Conservation (phyloP, 2,329 filamentous ascomycete species). For the Myriangium duriaei region DNA sequence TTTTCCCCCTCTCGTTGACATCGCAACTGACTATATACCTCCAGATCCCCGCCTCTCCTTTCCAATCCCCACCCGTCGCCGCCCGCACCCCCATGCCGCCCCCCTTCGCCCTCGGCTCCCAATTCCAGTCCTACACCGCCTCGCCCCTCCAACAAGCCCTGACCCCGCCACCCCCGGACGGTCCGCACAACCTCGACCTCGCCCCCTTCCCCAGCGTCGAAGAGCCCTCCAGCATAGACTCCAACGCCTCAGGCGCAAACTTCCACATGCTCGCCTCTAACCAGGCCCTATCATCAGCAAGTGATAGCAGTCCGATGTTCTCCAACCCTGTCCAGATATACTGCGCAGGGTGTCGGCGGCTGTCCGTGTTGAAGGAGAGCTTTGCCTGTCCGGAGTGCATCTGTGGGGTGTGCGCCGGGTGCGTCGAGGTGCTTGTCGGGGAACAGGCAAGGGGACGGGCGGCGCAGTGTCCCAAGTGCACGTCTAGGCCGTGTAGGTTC, state of each 20-base stretch:
- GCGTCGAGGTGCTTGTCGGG: slow-evolving; percentile 67
- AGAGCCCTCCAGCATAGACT: slow-evolving; percentile 48
- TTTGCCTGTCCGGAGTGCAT: slow-evolving; percentile 96
- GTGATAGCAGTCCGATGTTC: slow-evolving; percentile 47
- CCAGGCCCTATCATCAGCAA: slow-evolving; percentile 30
- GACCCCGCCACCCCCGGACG: slow-evolving; percentile 54
- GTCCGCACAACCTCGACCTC: slow-evolving; percentile 24
- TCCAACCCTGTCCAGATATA: slow-evolving; percentile 61
- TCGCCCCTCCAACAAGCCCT: slow-evolving; percentile 84
- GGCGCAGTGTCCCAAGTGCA: slow-evolving; percentile 60
- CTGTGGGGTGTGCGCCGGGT: slow-evolving; percentile 78
- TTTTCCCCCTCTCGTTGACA: slow-evolving; percentile 12
- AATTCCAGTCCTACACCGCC: slow-evolving; percentile 62
- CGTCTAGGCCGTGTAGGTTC: slow-evolving; percentile 59
- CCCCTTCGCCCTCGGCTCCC: slow-evolving; percentile 37
- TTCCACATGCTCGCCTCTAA: slow-evolving; percentile 43
- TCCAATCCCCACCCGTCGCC: slow-evolving; percentile 36
- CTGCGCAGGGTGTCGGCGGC: slow-evolving; percentile 72
- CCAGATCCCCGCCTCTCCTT: slow-evolving; percentile 38
- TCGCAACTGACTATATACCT: slow-evolving; percentile 1
- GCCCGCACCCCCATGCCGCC: slow-evolving; percentile 48
- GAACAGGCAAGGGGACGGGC: slow-evolving; percentile 58
- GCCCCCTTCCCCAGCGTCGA: slow-evolving; percentile 85
- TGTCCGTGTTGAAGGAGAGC: slow-evolving; percentile 66
- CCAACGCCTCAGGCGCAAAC: slow-evolving; percentile 56